Conservation (phyloP, 345 rosid genomes). For the Odontarrhena argentea region DNA sequence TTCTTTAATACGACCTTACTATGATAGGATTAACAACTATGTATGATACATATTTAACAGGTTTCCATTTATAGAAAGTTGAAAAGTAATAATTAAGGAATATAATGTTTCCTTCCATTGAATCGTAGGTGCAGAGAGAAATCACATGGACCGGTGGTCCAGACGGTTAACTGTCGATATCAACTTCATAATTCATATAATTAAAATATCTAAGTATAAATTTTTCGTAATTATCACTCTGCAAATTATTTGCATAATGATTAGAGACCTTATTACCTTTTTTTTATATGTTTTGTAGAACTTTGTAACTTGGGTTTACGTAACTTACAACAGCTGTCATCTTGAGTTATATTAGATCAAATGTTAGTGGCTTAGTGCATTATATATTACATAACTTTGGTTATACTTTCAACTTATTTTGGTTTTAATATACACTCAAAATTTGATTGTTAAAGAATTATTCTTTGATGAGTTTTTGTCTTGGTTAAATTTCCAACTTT, state of each 20-base stretch:
- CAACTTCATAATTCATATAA: constrained; percentile 21
- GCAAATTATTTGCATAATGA: neutral
- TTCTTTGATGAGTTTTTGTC: neutral
- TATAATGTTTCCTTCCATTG: constrained; percentile 19
- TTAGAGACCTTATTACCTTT: neutral
- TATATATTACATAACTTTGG: neutral
- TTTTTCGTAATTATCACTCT: neutral
- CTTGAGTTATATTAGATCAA: constrained; percentile 1
- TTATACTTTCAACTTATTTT: too few relatives aligned
- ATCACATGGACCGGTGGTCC: constrained; percentile 29
- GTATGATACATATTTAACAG: constrained; percentile 1
- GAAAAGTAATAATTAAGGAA: neutral
- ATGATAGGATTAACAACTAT: neutral
- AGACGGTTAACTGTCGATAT: constrained; percentile 28
- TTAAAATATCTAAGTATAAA: neutral
- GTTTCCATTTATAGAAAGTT: constrained; percentile 1
- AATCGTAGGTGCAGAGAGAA: constrained; percentile 5
- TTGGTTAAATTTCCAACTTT: neutral
- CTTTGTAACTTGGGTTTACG: neutral
- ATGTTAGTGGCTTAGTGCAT: constrained; percentile 5
- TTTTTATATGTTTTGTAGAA: neutral
- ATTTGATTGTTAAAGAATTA: too few relatives aligned
- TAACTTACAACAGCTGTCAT: constrained; percentile 1
- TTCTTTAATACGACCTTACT: neutral
- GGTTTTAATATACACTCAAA: neutral